These are phyloP conservation scores for Boletus speciosus DNA, from an alignment of 768 basidiomycete genomes.

Conservation along the genomic window DNA sequence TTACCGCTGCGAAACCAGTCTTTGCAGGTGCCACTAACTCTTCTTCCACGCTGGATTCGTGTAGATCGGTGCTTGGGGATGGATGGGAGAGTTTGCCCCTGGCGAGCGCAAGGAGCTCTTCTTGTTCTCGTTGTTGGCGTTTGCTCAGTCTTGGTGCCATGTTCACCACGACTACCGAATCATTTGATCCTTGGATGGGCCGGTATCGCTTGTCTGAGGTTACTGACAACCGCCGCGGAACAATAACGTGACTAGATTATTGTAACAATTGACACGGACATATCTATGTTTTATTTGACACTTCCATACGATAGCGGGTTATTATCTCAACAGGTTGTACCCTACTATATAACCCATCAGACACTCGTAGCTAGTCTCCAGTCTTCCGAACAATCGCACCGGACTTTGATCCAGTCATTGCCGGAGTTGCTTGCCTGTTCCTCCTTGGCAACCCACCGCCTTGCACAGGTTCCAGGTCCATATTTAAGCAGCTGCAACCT, in stretches of 20 bases:
- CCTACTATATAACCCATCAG: too few relatives aligned
- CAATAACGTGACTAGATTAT: too few relatives aligned
- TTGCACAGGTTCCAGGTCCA: background rate
- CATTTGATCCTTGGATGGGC: background rate
- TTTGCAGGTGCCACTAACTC: conserved; percentile 22
- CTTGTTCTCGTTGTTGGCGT: conserved; percentile 81
- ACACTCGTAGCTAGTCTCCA: too few relatives aligned
- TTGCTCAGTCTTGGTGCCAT: conserved; percentile 81
- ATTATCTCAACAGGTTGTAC: too few relatives aligned
- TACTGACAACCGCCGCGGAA: too few relatives aligned
- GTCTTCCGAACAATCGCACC: too few relatives aligned
- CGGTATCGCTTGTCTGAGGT: background rate
- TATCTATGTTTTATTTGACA: too few relatives aligned
- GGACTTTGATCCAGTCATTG: too few relatives aligned
- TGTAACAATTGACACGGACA: too few relatives aligned
- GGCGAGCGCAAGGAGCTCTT: conserved; percentile 65
- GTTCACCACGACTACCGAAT: background rate
- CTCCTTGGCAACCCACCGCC: too few relatives aligned
- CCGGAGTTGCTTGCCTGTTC: too few relatives aligned
- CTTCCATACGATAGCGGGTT: too few relatives aligned
- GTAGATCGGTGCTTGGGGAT: conserved; percentile 8
- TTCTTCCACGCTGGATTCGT: conserved; percentile 41
- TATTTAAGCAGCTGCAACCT: background rate
- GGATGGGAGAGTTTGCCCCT: conserved; percentile 22
- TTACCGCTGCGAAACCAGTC: conserved; percentile 45